phyloP scores from a whole-genome alignment of 108 stramenopile genomes.

The Chaetoceros tenuissimus region DNA sequence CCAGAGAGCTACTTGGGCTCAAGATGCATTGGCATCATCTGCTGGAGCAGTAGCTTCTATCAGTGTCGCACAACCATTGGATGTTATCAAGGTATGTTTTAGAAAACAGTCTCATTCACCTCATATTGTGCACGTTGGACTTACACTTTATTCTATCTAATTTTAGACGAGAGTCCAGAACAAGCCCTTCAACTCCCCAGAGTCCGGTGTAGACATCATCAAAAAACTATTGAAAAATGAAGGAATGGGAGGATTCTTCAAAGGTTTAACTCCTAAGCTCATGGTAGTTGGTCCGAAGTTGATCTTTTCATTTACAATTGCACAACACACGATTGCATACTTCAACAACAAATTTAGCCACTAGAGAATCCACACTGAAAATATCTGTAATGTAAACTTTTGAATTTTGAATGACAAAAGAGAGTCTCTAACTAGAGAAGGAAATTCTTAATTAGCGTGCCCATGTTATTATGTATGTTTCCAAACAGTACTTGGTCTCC shows the following conservation, averaged over 20 bases:
- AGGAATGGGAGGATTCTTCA: conserved; percentile 60
- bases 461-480: conserved; percentile 24
- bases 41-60: conserved; percentile 53
- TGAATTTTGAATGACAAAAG: too few relatives aligned
- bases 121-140: too few relatives aligned
- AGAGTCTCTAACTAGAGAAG: too few relatives aligned
- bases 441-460: too few relatives aligned
- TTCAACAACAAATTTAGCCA: conserved; percentile 21
- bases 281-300: conserved; percentile 75
- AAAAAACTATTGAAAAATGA: conserved; percentile 53
- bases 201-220: conserved; percentile 52
- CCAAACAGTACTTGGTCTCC: conserved; percentile 56
- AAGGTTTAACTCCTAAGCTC: conserved; percentile 70
- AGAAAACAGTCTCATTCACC: background rate
- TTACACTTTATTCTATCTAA: background rate
- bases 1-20: conserved; percentile 37
- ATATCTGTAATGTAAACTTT: too few relatives aligned
- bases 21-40: conserved; percentile 44
- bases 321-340: conserved; percentile 63
- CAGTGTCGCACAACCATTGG: conserved; percentile 59
- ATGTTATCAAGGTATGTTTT: conserved; percentile 45
- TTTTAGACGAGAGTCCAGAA: conserved; percentile 52
- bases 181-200: conserved; percentile 60
- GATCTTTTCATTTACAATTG: conserved; percentile 72
- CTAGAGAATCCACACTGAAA: too few relatives aligned